phyloP scores from a whole-genome alignment of 2,329 filamentous ascomycete genomes.

The Ascochyta pisi region DNA sequence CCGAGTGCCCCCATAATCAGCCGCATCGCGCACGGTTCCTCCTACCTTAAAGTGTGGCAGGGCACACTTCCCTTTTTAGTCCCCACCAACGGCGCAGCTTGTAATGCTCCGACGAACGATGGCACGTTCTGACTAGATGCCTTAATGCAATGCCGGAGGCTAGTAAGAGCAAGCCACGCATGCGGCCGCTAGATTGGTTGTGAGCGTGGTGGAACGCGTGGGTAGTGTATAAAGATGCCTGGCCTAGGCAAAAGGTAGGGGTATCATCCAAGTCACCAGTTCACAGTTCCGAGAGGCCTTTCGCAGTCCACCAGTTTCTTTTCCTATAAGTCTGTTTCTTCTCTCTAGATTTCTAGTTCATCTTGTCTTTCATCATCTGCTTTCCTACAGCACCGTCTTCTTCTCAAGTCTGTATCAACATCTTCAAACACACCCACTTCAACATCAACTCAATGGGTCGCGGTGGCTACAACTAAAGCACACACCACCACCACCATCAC shows the following conservation, averaged over 20 bases:
- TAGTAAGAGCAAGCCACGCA: conserved; percentile 17
- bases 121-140: conserved; percentile 16
- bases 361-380: conserved; percentile 6
- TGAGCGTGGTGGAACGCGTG: conserved; percentile 11
- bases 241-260: conserved; percentile 14
- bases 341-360: conserved; percentile 1
- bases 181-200: conserved; percentile 11
- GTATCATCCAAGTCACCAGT: conserved; percentile 16
- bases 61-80: conserved; percentile 13
- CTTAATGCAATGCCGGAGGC: conserved; percentile 10
- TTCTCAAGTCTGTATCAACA: neutral
- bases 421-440: neutral
- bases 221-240: conserved; percentile 20
- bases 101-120: conserved; percentile 18
- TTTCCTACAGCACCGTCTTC: neutral
- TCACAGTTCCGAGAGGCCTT: conserved; percentile 9
- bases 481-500: neutral
- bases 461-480: conserved; percentile 36
- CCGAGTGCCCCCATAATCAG: conserved; percentile 11
- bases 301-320: conserved; percentile 1
- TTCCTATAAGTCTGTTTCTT: conserved; percentile 14
- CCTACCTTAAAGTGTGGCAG: conserved; percentile 3
- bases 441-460: conserved; percentile 35
- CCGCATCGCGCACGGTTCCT: conserved; percentile 14
- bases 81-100: conserved; percentile 12